phyloP scores from a whole-genome alignment of 1,139 yeast species.

The Kazachstania sp. region DNA sequence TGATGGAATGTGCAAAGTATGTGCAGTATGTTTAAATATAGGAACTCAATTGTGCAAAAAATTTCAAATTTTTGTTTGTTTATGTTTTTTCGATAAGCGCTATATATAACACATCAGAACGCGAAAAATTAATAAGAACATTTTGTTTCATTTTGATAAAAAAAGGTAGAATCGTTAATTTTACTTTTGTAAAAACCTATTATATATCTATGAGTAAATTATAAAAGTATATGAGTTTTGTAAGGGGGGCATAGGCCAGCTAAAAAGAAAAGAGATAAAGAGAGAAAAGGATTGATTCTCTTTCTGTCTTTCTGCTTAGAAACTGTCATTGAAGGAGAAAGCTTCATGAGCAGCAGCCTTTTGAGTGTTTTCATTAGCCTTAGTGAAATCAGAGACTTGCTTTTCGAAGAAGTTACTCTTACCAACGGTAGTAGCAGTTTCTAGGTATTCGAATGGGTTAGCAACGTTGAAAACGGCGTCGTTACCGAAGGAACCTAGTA shows the following conservation, averaged over 20 bases:
- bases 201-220: background rate
- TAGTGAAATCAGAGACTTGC: slow-evolving; percentile 94
- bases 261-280: no score
- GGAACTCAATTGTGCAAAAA: background rate
- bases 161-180: background rate
- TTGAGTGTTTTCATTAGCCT: slow-evolving; percentile 41
- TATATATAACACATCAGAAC: no score
- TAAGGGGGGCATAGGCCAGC: no score
- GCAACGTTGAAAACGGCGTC: slow-evolving; percentile 76
- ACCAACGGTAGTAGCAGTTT: slow-evolving; percentile 93
- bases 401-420: slow-evolving; percentile 98
- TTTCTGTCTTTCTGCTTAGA: slow-evolving; percentile 27
- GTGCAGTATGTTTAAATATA: no score
- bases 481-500: slow-evolving; percentile 83
- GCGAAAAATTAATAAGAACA: background rate
- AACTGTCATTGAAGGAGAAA: slow-evolving; percentile 45
- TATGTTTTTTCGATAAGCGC: background rate
- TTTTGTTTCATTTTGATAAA: no score
- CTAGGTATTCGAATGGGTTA: slow-evolving; percentile 98
- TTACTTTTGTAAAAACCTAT: background rate
- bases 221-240: background rate
- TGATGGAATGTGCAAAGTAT: no score
- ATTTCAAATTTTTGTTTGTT: background rate
- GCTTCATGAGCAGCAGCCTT: slow-evolving; percentile 37
- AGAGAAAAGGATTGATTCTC: no score